Base-by-base conservation (phyloP, 1,284 basidiomycete species). In the Phlebopus sp. region DNA sequence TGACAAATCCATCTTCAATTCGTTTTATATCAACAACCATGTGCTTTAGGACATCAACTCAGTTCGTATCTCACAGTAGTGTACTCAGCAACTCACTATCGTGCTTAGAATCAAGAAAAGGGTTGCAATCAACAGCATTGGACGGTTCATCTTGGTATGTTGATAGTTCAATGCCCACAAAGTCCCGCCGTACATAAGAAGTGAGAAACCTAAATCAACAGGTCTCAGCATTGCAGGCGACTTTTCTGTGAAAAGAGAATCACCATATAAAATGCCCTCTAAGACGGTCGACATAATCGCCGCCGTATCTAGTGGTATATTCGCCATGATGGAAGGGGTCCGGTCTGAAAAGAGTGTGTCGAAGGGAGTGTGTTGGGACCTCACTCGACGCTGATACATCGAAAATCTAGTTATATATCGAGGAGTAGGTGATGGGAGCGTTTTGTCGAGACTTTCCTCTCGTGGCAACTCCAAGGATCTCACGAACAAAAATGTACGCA, bases 241-340 rank as follows among this genome's bases (percentile, higher is more conserved):
- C 7, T 6, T 17, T 3, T 14, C 2, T 10, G 15, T 29, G 10
- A 29, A 30, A 23, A 21, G n/a, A 44, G 11, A 17, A n/a, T 37
- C 35, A 43, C 59, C 59, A 49, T 60, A 60, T 18, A 64, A 41
- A 11, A 64, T 36, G 27, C 53, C 52, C 38, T 60, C 59, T 38
- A 60, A 35, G 1, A 58, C 50, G 19, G 48, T 50, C 8, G 59
- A 58, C 23, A 64, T 29, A 41, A 64, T 27, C 23, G 56, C 50
- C 41, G 45, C 53, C 17, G 40, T 5, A 21, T 54, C 59, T 1
- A 59, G 50, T 25, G 42, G 35, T 7, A 50, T 49, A 41, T 50
- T 50, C 32, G 27, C 27, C 27, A 29, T 29, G 27, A 11, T 29
- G 10, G 27, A 29, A 29, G 27, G 4, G 27, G 27, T 29, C 27